Conservation (phyloP, 257 asterid species). For the Nicotiana benthamiana region DNA sequence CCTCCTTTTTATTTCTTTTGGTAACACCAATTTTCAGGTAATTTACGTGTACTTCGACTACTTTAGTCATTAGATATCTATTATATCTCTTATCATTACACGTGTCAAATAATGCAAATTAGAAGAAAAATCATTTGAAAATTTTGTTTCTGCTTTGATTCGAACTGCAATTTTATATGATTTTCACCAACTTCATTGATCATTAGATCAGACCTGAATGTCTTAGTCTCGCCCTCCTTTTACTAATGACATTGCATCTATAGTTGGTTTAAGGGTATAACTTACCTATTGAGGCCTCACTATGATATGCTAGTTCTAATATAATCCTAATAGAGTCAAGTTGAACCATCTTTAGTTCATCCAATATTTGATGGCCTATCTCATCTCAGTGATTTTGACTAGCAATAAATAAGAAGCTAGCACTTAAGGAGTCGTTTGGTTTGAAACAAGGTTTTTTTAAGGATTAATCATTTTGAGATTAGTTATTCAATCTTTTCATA, state of each 20-base stretch:
- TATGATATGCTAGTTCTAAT: neutral
- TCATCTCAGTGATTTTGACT: neutral
- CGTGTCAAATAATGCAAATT: too few relatives aligned
- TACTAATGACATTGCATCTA: neutral
- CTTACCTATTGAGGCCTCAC: neutral
- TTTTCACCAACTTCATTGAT: neutral
- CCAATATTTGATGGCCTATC: neutral
- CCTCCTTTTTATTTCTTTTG: neutral
- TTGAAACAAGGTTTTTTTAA: too few relatives aligned
- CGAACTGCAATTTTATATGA: neutral
- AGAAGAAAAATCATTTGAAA: neutral
- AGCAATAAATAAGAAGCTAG: neutral
- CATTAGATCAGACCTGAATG: neutral
- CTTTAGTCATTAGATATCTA: too few relatives aligned
- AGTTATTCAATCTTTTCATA: too few relatives aligned
- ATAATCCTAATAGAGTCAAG: neutral
- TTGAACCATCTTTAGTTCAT: neutral
- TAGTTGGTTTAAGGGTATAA: neutral
- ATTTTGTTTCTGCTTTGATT: neutral
- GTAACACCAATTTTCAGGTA: too few relatives aligned
- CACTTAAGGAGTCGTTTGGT: too few relatives aligned
- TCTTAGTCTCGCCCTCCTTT: neutral
- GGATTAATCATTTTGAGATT: too few relatives aligned
- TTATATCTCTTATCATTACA: too few relatives aligned
- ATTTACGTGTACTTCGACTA: too few relatives aligned